A percentile compares a stretch with the other conserved stretches of the same genome.
Conservation (phyloP, 495 filamentous ascomycete species). For the Aspergillus panamensis region DNA sequence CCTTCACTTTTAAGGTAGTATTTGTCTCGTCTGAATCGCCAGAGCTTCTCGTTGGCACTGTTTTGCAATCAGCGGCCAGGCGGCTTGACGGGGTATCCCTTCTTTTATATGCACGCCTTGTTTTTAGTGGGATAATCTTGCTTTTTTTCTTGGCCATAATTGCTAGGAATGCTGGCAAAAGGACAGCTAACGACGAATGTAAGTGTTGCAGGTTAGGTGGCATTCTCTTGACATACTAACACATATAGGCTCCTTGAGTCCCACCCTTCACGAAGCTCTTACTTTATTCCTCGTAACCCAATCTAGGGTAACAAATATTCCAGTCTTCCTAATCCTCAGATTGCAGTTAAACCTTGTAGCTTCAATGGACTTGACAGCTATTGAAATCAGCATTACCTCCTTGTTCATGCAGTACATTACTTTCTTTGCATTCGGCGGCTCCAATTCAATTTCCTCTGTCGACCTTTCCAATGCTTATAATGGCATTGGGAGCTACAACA, state of each 20-base stretch:
- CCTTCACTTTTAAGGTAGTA: slow-evolving; percentile 77
- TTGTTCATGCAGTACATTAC: slow-evolving; percentile 67
- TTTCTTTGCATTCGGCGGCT: slow-evolving; percentile 89
- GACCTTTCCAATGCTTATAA: slow-evolving; percentile 84
- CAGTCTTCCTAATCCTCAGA: slow-evolving; percentile 73
- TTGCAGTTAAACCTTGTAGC: slow-evolving; percentile 52
- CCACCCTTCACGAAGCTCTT: slow-evolving; percentile 60
- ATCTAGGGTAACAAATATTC: slow-evolving; percentile 75
- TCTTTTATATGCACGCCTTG: slow-evolving; percentile 39
- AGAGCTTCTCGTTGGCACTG: slow-evolving; percentile 64
- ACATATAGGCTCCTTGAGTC: slow-evolving; percentile 15
- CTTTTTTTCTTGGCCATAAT: slow-evolving; percentile 34
- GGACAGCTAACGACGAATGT: slow-evolving; percentile 6
- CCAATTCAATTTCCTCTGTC: slow-evolving; percentile 87
- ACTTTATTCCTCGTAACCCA: slow-evolving; percentile 83
- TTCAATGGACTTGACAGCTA: slow-evolving; percentile 40
- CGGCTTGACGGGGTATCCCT: slow-evolving; percentile 50
- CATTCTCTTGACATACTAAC: slow-evolving; percentile 9
- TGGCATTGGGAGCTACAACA: slow-evolving; percentile 66
- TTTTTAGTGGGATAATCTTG: slow-evolving; percentile 47
- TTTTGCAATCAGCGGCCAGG: slow-evolving; percentile 42
- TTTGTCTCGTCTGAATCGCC: slow-evolving; percentile 83
- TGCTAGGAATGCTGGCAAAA: background rate
- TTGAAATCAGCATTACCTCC: slow-evolving; percentile 60
- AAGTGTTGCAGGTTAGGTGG: slow-evolving; percentile 8